A percentile compares a stretch with the other conserved stretches of the same genome.
Evolutionary conservation across 208 protist genomes (phyloP).

Genomic region (Vickermania spadyakhi): DNA sequence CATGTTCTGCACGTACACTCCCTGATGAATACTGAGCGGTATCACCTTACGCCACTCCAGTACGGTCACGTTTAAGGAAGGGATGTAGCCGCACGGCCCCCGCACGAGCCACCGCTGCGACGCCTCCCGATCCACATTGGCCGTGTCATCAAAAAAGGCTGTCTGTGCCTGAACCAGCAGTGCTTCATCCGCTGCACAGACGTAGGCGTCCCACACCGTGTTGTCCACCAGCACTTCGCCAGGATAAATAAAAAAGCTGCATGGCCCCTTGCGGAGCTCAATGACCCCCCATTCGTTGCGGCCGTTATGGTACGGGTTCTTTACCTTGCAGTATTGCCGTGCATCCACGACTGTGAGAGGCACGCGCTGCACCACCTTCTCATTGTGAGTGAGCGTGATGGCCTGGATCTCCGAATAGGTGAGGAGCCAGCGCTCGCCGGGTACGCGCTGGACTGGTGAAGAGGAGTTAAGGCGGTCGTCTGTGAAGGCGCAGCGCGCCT

Average conservation of each 20-base stretch:
- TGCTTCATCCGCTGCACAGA: conserved; percentile 39
- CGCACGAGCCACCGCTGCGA: conserved; percentile 92
- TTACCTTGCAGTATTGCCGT: conserved; percentile 18
- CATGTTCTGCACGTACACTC: conserved; percentile 94
- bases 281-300: conserved; percentile 9
- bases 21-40: conserved; percentile 88
- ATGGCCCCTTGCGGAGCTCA: conserved; percentile 22
- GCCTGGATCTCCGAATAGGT: conserved; percentile 25
- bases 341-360: conserved; percentile 13
- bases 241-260: conserved; percentile 56
- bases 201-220: conserved; percentile 16
- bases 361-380: conserved; percentile 30
- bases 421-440: conserved; percentile 79
- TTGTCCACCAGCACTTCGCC: conserved; percentile 31
- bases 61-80: conserved; percentile 86
- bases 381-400: conserved; percentile 57
- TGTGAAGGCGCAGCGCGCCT: conserved; percentile 56
- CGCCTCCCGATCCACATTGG: conserved; percentile 5
- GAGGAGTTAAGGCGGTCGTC: conserved; percentile 27
- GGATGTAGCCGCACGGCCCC: conserved; percentile 90
- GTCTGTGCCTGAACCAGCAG: conserved; percentile 49
- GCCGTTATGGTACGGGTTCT: conserved; percentile 6
- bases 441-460: conserved; percentile 1
- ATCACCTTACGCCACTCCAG: conserved; percentile 83
- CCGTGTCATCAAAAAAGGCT: conserved; percentile 23